Base-by-base conservation (phyloP, 257 asterid genomes). In the Scutellaria minor region DNA sequence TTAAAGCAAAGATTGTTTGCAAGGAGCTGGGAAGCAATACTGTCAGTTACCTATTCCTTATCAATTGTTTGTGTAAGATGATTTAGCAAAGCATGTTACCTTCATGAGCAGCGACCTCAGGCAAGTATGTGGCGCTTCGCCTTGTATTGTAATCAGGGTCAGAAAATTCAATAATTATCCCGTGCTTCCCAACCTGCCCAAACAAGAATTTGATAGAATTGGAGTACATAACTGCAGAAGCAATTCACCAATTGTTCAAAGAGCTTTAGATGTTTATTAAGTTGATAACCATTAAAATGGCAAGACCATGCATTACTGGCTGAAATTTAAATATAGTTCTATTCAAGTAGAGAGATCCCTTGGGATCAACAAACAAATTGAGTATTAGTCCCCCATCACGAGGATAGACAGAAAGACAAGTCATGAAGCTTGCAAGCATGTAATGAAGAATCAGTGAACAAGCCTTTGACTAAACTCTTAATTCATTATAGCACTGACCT, bases 101-200 rank as follows among this genome's bases (percentile, higher is more conserved):
- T 92, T 92, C 99, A 73, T 95, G 98, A 72, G 97, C 93, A 69
- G 98, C 97, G 64, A 95, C 89, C 84, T 95, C 99, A 46, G 99
- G 98, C 82, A 95, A 90, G 86, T 95, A 95, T 27, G 99, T 95
- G 75, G 97, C 99, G 57, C 88, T 92, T 77, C 96, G 90, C 84
- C 80, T 70, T 18, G 81, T 78, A 66, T 82, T 85, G 71, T 86
- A 80, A 68, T 78, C 82, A 64, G 96, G 96, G 73, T 92, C 99
- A 31, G 89, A 86, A 77, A 95, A 95, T 82, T 95, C 99, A 78
- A 95, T 92, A 66, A 92, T 92, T 76, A 95, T 88, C 31, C 99
- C 99, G 74, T 95, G 97, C 82, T 78, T 90, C 74, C 99, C 98
- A 22, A 95, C 86, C 99, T 95, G 87, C 77, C 84, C 5, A 47